Evolutionary conservation across 192 early-diverging fungal species (phyloP).

Genomic region (Coemansia aciculifera): DNA sequence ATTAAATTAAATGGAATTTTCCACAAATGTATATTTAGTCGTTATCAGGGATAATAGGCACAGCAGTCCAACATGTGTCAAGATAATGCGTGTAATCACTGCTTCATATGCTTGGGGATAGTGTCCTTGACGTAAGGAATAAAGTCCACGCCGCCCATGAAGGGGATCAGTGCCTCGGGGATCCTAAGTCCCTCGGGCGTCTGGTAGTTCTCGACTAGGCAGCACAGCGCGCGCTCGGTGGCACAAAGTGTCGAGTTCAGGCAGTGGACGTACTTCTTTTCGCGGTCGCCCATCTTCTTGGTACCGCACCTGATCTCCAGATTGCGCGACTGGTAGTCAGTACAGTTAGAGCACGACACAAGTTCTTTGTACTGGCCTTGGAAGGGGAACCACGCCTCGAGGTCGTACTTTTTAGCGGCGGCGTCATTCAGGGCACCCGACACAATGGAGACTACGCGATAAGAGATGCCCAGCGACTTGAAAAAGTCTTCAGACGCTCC

Average conservation of each 20-base stretch:
- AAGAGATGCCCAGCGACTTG: constrained; percentile 90
- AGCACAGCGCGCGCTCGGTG: constrained; percentile 92
- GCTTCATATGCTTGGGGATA: too few relatives aligned
- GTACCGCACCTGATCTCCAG: constrained; percentile 95
- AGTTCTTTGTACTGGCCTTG: constrained; percentile 98
- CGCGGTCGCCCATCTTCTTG: constrained; percentile 94
- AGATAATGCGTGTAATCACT: too few relatives aligned
- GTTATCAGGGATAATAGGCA: background rate
- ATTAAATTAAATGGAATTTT: background rate
- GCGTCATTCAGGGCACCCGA: constrained; percentile 98
- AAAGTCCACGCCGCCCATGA: constrained; percentile 92
- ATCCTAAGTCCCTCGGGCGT: constrained; percentile 86
- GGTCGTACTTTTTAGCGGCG: constrained; percentile 98
- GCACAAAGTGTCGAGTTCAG: constrained; percentile 97
- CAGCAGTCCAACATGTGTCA: background rate
- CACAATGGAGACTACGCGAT: constrained; percentile 93
- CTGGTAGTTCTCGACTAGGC: constrained; percentile 95
- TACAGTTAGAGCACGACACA: constrained; percentile 99
- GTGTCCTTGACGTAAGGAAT: constrained; percentile 68
- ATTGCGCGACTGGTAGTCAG: constrained; percentile 94
- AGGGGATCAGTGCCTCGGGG: constrained; percentile 81
- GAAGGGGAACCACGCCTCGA: constrained; percentile 99
- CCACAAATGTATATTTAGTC: background rate
- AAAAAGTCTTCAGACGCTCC: constrained; percentile 90
- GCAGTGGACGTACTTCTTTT: constrained; percentile 96